Evolutionary conservation across 768 basidiomycete genomes (phyloP).

Genomic region (Mycena polygramma): DNA sequence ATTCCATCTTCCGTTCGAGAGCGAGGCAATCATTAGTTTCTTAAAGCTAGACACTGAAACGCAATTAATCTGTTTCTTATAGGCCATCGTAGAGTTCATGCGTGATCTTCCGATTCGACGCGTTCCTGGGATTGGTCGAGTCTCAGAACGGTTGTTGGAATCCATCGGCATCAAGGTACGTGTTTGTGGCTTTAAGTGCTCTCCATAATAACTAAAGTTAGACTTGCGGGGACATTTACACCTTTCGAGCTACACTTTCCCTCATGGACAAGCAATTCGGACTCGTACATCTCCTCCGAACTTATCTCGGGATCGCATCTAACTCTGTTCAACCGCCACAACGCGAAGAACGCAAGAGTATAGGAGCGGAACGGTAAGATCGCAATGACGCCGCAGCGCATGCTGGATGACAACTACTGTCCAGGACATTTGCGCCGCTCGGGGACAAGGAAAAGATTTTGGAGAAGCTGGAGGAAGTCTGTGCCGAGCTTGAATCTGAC

Average conservation of each 20-base stretch:
- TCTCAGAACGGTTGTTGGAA: constrained; percentile 89
- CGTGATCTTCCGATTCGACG: constrained; percentile 85
- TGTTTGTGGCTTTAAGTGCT: constrained; percentile 8
- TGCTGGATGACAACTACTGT: constrained; percentile 4
- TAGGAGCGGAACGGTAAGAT: constrained; percentile 87
- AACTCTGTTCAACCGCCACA: constrained; percentile 82
- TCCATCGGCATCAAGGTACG: constrained; percentile 87
- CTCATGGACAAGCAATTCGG: constrained; percentile 93
- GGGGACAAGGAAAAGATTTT: constrained; percentile 76
- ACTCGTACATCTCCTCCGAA: constrained; percentile 78
- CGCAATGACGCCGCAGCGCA: constrained; percentile 8
- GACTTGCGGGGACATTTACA: constrained; percentile 93
- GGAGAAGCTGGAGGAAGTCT: constrained; percentile 83
- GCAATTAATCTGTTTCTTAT: too few relatives aligned
- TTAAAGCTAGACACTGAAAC: too few relatives aligned
- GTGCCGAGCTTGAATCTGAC: constrained; percentile 85
- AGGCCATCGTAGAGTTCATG: constrained; percentile 67
- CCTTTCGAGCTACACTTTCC: constrained; percentile 76
- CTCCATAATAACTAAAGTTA: constrained; percentile 44
- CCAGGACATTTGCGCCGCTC: constrained; percentile 83
- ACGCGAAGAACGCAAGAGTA: constrained; percentile 90
- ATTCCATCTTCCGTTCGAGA: constrained; percentile 79
- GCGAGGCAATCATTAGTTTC: constrained; percentile 64
- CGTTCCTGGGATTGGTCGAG: constrained; percentile 91
- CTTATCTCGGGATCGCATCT: constrained; percentile 88